Evolutionary conservation across 352 stramenopile genomes (phyloP), one percentile per base, ranked within the genome.

Genomic region (Globisporangium recalcitrans): DNA sequence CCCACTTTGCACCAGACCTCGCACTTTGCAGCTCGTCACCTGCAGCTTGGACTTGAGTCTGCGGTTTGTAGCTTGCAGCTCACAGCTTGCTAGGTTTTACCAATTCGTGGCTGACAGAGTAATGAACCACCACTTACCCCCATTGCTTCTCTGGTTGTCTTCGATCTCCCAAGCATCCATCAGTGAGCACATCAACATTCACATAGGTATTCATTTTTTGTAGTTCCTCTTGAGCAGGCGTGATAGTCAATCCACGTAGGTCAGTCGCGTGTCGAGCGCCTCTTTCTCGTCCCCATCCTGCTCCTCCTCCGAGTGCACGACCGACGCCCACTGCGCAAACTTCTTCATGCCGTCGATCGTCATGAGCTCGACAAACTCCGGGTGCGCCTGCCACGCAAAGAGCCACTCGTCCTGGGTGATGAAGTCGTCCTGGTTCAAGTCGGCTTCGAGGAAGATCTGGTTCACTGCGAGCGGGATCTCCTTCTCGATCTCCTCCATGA

Each of bases 301-400:
- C 24, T 74, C 65, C 26, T 64, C 66, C 8, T 54, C 69, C 16
- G 60, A 64, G 27, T 73, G 70, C 4, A 90, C 80, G 22, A 90
- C 78, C 0, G 80, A 86, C 11, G 82, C 82, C 82, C 82, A 90
- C 56, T 91, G 80, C 26, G 80, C 78, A 54, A 93, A 81, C 59
- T 93, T 93, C 58, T 88, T 88, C 82, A 93, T 89, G 16, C 82
- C 85, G 52, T 93, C 85, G 53, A 93, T 89, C 0, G 85, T 91
- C 74, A 93, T 73, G 47, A 93, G 69, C 63, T 93, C 85, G 6
- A 93, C 82, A 31, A 93, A 88, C 60, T 93, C 85, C 2, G 85
- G 85, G 51, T 91, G 85, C 2, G 77, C 63, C 53, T 90, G 82
- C 82, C 82, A 91, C 47, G 80, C 78, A 31, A 88, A 87, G n/a